Percentiles rank a stretch among this genome's conserved stretches.
These are phyloP conservation scores for Cyberlindnera saturnus DNA, from an alignment of 805 yeast genomes.

Conservation along the genomic window DNA sequence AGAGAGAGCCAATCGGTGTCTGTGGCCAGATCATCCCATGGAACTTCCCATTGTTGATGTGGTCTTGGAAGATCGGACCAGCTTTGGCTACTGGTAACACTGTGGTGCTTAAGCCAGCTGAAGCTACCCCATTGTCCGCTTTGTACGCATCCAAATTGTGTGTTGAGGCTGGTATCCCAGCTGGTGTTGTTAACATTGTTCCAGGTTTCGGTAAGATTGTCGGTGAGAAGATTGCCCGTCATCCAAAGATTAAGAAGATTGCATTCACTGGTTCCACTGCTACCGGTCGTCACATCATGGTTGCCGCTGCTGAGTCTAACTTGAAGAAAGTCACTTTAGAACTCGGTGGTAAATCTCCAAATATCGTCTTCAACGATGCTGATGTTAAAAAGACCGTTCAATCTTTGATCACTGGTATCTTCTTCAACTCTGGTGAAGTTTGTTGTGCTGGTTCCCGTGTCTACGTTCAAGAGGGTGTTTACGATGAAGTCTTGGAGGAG, in stretches of 20 bases:
- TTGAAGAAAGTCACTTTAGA: slow-evolving; percentile 90
- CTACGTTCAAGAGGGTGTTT: slow-evolving; percentile 78
- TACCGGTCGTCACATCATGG: slow-evolving; percentile 78
- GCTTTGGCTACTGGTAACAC: slow-evolving; percentile 84
- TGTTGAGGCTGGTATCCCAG: slow-evolving; percentile 75
- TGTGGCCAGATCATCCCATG: slow-evolving; percentile 89
- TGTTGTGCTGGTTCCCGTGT: slow-evolving; percentile 94
- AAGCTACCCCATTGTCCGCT: slow-evolving; percentile 81
- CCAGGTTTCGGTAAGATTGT: slow-evolving; percentile 77
- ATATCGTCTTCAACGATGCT: slow-evolving; percentile 82
- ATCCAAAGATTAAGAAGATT: slow-evolving; percentile 66
- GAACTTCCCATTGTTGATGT: slow-evolving; percentile 88
- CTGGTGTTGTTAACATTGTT: slow-evolving; percentile 74
- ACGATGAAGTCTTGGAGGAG: slow-evolving; percentile 66
- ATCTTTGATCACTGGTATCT: slow-evolving; percentile 75
- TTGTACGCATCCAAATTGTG: slow-evolving; percentile 58
- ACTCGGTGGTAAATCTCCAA: slow-evolving; percentile 95
- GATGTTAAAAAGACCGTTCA: slow-evolving; percentile 71
- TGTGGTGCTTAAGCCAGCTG: slow-evolving; percentile 80
- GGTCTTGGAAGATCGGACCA: slow-evolving; percentile 85
- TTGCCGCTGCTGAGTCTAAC: slow-evolving; percentile 70
- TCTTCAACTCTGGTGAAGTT: slow-evolving; percentile 92
- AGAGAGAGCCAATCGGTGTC: slow-evolving; percentile 82
- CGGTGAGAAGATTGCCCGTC: slow-evolving; percentile 65
- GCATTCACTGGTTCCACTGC: slow-evolving; percentile 90